These are phyloP conservation scores for Leptographium flavum DNA, from an alignment of 2,329 filamentous ascomycete genomes.

Conservation along the genomic window DNA sequence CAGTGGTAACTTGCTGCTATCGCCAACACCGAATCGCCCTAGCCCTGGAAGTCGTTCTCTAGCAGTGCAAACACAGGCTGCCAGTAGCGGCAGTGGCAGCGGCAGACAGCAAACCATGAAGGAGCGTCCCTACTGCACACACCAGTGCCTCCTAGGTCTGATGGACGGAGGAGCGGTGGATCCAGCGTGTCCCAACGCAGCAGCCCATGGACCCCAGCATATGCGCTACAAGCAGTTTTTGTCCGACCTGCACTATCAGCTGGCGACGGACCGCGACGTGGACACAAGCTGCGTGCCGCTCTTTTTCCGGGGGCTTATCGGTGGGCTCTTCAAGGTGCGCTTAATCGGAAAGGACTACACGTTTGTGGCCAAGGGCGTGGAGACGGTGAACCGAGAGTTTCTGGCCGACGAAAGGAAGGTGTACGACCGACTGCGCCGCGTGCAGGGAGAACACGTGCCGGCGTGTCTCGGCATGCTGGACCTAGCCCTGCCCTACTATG, in stretches of 20 bases:
- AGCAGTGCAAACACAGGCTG: no score
- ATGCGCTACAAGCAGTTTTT: neutral
- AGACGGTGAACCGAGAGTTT: conserved; percentile 13
- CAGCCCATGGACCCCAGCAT: neutral
- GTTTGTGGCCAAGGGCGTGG: conserved; percentile 24
- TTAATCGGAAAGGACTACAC: conserved; percentile 22
- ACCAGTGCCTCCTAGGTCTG: neutral
- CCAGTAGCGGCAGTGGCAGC: no score
- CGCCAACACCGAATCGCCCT: no score
- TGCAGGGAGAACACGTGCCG: conserved; percentile 3
- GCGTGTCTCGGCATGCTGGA: conserved; percentile 3
- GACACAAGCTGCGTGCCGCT: conserved; percentile 18
- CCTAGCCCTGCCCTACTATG: conserved; percentile 2
- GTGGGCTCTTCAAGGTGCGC: conserved; percentile 23
- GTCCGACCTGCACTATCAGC: conserved; percentile 14
- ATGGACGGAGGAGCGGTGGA: neutral
- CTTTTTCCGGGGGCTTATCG: conserved; percentile 15
- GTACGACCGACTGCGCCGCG: neutral
- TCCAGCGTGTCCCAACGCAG: neutral
- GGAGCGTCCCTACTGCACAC: neutral
- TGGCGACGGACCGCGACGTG: conserved; percentile 16
- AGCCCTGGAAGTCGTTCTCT: no score
- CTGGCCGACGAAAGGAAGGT: conserved; percentile 1
- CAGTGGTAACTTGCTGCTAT: no score
- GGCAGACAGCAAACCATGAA: neutral